Conservation (phyloP, 2,329 filamentous ascomycete genomes). For the Trichoderma afroharzianum region DNA sequence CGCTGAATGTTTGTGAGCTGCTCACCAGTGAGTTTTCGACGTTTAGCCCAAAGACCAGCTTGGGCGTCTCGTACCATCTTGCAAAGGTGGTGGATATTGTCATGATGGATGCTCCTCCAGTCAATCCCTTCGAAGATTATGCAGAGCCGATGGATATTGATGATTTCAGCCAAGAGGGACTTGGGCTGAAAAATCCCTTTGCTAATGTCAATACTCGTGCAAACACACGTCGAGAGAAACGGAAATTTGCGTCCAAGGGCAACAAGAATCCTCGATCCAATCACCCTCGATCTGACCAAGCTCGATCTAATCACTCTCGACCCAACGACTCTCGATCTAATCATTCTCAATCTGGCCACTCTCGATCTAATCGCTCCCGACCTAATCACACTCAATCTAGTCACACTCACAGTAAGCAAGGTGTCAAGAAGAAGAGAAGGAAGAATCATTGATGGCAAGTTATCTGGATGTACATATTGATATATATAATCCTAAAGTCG, state of each 20-base stretch:
- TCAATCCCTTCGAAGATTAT: background rate
- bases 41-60: background rate
- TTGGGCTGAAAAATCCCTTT: background rate
- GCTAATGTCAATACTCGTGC: background rate
- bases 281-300: background rate
- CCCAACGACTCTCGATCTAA: too few species aligned
- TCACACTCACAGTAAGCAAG: background rate
- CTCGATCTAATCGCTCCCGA: too few species aligned
- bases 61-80: background rate
- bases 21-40: background rate
- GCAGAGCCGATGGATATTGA: background rate
- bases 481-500: background rate
- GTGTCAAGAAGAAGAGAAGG: background rate
- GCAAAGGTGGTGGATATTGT: background rate
- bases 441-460: background rate
- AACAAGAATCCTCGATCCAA: background rate
- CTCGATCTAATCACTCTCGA: too few species aligned
- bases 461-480: background rate
- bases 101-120: background rate
- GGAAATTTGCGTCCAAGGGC: background rate
- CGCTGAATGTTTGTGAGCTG: background rate
- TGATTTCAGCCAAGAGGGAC: background rate
- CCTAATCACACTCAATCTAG: background rate
- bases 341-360: too few species aligned
- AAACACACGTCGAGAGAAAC: background rate